A percentile compares a stretch with the other conserved stretches of the same genome.
Evolutionary conservation across 225 moss, liverwort and hornwort genomes (phyloP).

Genomic region (Climacium dendroides): DNA sequence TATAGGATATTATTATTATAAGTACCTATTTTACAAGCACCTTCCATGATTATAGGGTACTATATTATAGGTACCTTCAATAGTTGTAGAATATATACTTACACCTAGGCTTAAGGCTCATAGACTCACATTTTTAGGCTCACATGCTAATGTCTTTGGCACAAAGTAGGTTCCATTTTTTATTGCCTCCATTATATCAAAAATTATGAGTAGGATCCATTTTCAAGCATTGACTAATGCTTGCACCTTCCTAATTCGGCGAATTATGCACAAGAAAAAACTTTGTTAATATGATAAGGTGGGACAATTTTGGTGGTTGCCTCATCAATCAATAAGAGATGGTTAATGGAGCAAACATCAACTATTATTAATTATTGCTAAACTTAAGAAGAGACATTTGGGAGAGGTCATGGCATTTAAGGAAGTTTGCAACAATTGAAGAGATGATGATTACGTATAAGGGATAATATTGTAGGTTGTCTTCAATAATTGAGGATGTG

Average conservation of each 20-base stretch:
- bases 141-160: too few relatives aligned
- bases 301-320: not conserved
- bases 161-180: not conserved
- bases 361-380: not conserved
- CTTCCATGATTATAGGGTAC: too few relatives aligned
- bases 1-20: too few relatives aligned
- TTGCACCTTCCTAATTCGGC: rapidly evolving
- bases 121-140: too few relatives aligned
- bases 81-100: too few relatives aligned
- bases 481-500: too few relatives aligned
- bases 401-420: not conserved
- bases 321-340: not conserved
- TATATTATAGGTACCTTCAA: too few relatives aligned
- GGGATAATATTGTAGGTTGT: too few relatives aligned
- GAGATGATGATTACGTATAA: not conserved
- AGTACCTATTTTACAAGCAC: too few relatives aligned
- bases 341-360: not conserved
- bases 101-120: too few relatives aligned
- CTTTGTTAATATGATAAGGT: not conserved
- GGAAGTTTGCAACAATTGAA: not conserved
- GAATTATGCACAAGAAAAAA: not conserved
- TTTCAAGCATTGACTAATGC: not conserved
- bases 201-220: not conserved
- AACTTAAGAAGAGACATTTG: not conserved
- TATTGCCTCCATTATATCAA: not conserved